These are phyloP conservation scores for Apiotrichum mycotoxinovorans DNA, from an alignment of 1,284 basidiomycete species.

Conservation along the genomic window DNA sequence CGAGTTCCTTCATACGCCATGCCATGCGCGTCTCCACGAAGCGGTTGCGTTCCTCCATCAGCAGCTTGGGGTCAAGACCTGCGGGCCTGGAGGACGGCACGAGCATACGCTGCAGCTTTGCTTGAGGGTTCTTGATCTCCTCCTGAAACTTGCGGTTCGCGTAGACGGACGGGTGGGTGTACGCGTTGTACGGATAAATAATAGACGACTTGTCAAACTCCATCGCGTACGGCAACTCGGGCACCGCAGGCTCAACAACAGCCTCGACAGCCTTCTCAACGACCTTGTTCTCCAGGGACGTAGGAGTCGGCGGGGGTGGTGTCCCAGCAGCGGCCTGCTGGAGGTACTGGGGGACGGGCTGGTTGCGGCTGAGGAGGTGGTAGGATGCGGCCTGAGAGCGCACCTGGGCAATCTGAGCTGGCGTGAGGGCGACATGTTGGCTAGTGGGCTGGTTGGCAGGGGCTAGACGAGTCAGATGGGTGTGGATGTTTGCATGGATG, in stretches of 20 bases:
- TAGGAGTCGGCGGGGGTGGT: conserved; percentile 30
- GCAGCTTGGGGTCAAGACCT: conserved; percentile 88
- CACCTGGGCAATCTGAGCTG: conserved; percentile 77
- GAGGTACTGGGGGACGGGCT: conserved; percentile 73
- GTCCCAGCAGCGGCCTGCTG: conserved; percentile 65
- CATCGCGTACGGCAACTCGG: conserved; percentile 52
- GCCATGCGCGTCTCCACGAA: conserved; percentile 85
- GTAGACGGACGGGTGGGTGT: conserved; percentile 71
- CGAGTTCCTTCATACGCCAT: conserved; percentile 85
- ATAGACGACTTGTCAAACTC: conserved; percentile 76
- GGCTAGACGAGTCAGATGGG: conserved; percentile 7
- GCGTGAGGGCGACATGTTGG: conserved; percentile 60
- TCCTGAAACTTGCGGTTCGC: conserved; percentile 60
- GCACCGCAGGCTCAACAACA: conserved; percentile 48
- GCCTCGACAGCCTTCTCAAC: conserved; percentile 76
- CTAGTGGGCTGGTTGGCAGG: conserved; percentile 15
- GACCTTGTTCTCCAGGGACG: conserved; percentile 51
- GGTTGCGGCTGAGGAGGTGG: conserved; percentile 73
- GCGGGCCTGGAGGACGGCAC: conserved; percentile 85
- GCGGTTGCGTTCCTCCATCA: conserved; percentile 86
- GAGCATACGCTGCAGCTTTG: conserved; percentile 64
- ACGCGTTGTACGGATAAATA: conserved; percentile 96
- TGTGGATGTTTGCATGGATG: background rate
- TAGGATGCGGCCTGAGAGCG: conserved; percentile 86
- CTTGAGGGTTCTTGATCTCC: conserved; percentile 42